These are phyloP conservation scores for Phytopythium oedochilum DNA, from an alignment of 352 stramenopile genomes.

Conservation along the genomic window DNA sequence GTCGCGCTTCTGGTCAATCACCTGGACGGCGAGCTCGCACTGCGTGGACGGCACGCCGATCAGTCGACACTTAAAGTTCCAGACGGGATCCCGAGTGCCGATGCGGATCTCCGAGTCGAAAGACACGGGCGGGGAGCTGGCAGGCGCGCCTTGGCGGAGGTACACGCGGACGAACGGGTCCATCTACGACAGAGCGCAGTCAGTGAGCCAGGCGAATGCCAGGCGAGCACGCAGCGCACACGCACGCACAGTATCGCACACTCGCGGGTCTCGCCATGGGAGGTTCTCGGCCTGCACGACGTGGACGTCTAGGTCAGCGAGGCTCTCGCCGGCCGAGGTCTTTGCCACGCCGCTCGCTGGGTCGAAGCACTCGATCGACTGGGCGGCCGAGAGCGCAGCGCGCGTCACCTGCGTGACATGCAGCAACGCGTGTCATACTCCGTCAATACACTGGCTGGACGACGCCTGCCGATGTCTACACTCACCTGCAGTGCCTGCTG, in stretches of 20 bases:
- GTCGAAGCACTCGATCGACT: slow-evolving; percentile 25
- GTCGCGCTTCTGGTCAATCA: slow-evolving; percentile 39
- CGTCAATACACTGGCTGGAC: too few species aligned
- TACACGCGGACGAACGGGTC: slow-evolving; percentile 48
- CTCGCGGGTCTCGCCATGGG: slow-evolving; percentile 41
- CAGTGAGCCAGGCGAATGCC: neutral
- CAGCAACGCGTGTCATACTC: too few species aligned
- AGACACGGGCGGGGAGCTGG: slow-evolving; percentile 1
- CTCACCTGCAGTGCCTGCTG: slow-evolving; percentile 26
- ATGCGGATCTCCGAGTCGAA: slow-evolving; percentile 36
- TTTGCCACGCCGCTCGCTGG: slow-evolving; percentile 19
- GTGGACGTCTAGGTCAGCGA: slow-evolving; percentile 31
- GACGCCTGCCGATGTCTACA: neutral
- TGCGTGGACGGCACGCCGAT: slow-evolving; percentile 29
- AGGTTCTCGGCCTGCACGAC: slow-evolving; percentile 44
- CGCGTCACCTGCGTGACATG: slow-evolving; percentile 12
- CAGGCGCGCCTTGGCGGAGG: slow-evolving; percentile 10
- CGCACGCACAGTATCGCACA: slow-evolving; percentile 30
- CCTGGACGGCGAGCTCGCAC: slow-evolving; percentile 38
- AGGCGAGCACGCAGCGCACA: neutral
- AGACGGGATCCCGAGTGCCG: slow-evolving; percentile 38
- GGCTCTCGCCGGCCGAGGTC: slow-evolving; percentile 18
- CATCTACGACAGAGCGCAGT: slow-evolving; percentile 24
- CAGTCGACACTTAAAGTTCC: slow-evolving; percentile 30
- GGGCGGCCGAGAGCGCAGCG: slow-evolving; percentile 10